phyloP scores from a whole-genome alignment of 441 rosid genomes.

The Adansonia rubrostipa region DNA sequence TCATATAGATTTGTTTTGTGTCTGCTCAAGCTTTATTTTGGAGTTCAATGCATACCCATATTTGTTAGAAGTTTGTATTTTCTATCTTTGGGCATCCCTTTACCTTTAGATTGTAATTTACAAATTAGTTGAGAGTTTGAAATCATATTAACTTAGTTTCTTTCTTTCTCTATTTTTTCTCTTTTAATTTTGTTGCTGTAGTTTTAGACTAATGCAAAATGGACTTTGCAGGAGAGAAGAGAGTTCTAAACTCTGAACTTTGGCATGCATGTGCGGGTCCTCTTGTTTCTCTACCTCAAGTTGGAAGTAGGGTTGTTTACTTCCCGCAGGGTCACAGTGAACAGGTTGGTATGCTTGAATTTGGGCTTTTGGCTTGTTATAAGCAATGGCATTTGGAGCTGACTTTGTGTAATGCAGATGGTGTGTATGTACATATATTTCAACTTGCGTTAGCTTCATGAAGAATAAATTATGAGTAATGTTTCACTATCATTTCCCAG shows the following conservation, averaged over 20 bases:
- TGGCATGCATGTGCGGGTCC: constrained; percentile 99
- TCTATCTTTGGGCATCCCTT: constrained; percentile 9
- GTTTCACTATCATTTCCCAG: neutral
- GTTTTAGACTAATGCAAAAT: constrained; percentile 18
- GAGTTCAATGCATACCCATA: constrained; percentile 15
- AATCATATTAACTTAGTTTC: constrained; percentile 3
- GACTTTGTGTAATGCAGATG: constrained; percentile 11
- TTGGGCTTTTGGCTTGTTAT: constrained; percentile 4
- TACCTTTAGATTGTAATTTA: constrained; percentile 14
- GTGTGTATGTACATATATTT: neutral
- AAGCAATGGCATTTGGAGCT: neutral
- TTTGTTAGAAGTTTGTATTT: constrained; percentile 1
- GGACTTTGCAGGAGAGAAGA: constrained; percentile 73
- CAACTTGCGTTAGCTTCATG: constrained; percentile 17
- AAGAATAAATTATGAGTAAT: constrained; percentile 5
- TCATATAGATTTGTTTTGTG: neutral
- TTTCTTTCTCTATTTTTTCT: neutral
- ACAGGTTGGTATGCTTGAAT: constrained; percentile 61
- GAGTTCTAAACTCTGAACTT: constrained; percentile 93
- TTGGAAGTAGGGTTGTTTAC: constrained; percentile 97
- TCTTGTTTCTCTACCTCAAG: constrained; percentile 89
- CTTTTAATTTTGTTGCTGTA: constrained; percentile 3
- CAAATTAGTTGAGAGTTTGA: constrained; percentile 18
- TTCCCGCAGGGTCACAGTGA: constrained; percentile 99
- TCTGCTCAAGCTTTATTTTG: neutral